A percentile compares a stretch with the other conserved stretches of the same genome.
Conservation (phyloP, 2,329 filamentous ascomycete species). For the Pyrenophora graminea region DNA sequence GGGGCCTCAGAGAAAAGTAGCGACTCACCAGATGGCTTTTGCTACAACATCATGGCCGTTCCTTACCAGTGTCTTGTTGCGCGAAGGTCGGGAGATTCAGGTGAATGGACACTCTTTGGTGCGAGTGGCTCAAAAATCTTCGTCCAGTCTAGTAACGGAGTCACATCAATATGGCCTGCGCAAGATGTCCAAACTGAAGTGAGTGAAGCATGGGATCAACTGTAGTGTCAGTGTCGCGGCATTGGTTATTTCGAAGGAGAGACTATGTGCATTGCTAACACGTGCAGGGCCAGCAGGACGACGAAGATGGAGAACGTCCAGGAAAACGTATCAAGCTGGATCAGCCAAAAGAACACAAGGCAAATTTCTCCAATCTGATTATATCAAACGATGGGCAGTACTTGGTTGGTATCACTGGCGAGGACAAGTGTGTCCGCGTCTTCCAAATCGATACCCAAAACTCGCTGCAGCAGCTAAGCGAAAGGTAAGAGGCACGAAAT, state of each 20-base stretch:
- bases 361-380: constrained; percentile 71
- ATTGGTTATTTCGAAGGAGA: neutral
- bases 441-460: constrained; percentile 70
- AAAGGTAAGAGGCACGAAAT: constrained; percentile 60
- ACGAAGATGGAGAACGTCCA: constrained; percentile 42
- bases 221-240: neutral
- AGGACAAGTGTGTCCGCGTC: constrained; percentile 89
- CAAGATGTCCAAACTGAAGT: constrained; percentile 27
- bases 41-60: constrained; percentile 31
- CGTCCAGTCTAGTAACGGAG: constrained; percentile 44
- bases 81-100: constrained; percentile 18
- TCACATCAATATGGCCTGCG: constrained; percentile 35
- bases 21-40: constrained; percentile 6
- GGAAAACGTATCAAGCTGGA: constrained; percentile 51
- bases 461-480: constrained; percentile 68
- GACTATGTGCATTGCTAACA: constrained; percentile 16
- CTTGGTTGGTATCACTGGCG: constrained; percentile 78
- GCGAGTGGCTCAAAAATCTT: constrained; percentile 75
- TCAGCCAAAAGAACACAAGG: constrained; percentile 44
- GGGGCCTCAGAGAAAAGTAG: constrained; percentile 17
- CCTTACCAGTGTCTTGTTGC: constrained; percentile 50
- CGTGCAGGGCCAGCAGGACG: constrained; percentile 21
- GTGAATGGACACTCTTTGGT: constrained; percentile 65
- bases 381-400: constrained; percentile 67
- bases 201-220: constrained; percentile 18